phyloP scores from a whole-genome alignment of 2,329 filamentous ascomycete species.

The Sordariomycetes sp. region DNA sequence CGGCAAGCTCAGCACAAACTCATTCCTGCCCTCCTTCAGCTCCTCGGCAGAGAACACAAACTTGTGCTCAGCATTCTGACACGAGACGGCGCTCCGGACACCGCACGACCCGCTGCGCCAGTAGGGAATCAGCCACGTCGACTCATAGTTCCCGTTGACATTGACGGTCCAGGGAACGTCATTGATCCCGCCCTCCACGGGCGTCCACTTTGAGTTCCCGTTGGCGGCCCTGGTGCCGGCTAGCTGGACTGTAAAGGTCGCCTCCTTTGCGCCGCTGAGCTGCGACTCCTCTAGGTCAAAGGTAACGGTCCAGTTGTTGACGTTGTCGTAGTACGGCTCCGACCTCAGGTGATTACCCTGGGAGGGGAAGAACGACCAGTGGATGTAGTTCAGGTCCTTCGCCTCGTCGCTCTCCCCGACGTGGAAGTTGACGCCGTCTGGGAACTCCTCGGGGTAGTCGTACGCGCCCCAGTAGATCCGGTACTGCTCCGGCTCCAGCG shows the following conservation, averaged over 20 bases:
- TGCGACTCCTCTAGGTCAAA: constrained; percentile 32
- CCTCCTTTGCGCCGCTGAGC: constrained; percentile 24
- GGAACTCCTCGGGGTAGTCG: constrained; percentile 46
- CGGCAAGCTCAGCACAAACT: constrained; percentile 43
- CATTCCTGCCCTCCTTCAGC: constrained; percentile 38
- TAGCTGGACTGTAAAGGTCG: constrained; percentile 49
- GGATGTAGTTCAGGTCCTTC: constrained; percentile 47
- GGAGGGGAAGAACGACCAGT: constrained; percentile 51
- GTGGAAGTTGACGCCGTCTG: constrained; percentile 40
- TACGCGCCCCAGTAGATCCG: constrained; percentile 47
- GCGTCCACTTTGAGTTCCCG: constrained; percentile 48
- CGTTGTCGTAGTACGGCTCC: constrained; percentile 26
- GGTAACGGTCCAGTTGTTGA: constrained; percentile 47
- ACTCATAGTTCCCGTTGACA: constrained; percentile 25
- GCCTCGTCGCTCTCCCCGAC: constrained; percentile 36
- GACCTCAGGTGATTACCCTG: constrained; percentile 31
- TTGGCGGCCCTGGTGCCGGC: constrained; percentile 48
- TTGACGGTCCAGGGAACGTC: constrained; percentile 28
- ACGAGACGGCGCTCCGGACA: constrained; percentile 44
- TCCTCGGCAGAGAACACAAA: constrained; percentile 38
- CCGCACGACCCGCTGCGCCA: constrained; percentile 35
- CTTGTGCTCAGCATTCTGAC: constrained; percentile 48
- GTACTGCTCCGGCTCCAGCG: constrained; percentile 41
- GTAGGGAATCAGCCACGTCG: constrained; percentile 43
- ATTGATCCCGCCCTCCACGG: constrained; percentile 36